These are phyloP conservation scores for maize (Zea mays) DNA, from an alignment of 176 grass and related monocot species.

Conservation along the genomic window Zm-B73-REFERENCE-NAM-5.0 NC_050098.1:52188501-52189000, in stretches of 20 bases:
- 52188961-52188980: slow-evolving; percentile 22
- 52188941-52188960: slow-evolving; percentile 55
- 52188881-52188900: slow-evolving; percentile 93
- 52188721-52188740: slow-evolving; percentile 66
- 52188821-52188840: slow-evolving; percentile 17
- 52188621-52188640: background rate
- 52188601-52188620: background rate
- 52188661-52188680: slow-evolving; percentile 26
- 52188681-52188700: slow-evolving; percentile 34
- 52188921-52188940: slow-evolving; percentile 88
- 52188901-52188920: slow-evolving; percentile 96
- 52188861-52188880: slow-evolving; percentile 98
- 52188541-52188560: no score
- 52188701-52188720: slow-evolving; percentile 51
- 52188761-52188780: slow-evolving; percentile 99
- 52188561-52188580: slow-evolving; percentile 5
- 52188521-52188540: no score
- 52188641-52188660: background rate
- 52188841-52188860: slow-evolving; percentile 51
- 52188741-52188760: slow-evolving; percentile 64
- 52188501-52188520: no score
- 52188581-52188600: slow-evolving; percentile 1
- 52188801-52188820: slow-evolving; percentile 7
- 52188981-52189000: slow-evolving; percentile 18
- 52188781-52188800: slow-evolving; percentile 38